These are phyloP conservation scores for Globisporangium canariense DNA, from an alignment of 352 stramenopile genomes.

Conservation along the genomic window DNA sequence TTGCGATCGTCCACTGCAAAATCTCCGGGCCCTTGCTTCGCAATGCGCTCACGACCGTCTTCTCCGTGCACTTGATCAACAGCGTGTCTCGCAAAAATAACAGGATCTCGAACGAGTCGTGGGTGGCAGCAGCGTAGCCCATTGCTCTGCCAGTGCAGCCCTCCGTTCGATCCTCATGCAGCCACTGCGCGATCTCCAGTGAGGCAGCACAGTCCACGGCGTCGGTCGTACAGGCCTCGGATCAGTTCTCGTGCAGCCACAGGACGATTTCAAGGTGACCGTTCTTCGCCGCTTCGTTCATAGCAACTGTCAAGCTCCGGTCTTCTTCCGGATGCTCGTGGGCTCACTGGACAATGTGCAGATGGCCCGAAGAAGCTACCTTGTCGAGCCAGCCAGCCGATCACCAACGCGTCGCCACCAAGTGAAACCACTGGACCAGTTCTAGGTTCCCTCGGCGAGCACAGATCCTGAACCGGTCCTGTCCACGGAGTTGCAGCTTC, in stretches of 20 bases:
- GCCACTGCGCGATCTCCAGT: conserved; percentile 1
- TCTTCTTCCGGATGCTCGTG: background rate
- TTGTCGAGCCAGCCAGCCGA: background rate
- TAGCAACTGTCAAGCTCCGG: background rate
- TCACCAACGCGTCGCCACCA: background rate
- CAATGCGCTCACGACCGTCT: background rate
- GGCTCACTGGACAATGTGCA: background rate
- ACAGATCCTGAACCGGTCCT: background rate
- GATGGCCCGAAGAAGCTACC: background rate
- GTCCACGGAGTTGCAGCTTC: background rate
- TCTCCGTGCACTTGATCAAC: background rate
- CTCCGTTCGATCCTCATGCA: background rate
- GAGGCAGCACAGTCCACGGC: background rate
- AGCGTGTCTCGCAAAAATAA: background rate
- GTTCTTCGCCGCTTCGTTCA: background rate
- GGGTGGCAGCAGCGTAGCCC: background rate
- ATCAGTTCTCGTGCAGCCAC: conserved; percentile 13
- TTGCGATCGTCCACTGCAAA: background rate
- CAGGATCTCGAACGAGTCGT: background rate
- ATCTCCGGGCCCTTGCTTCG: background rate
- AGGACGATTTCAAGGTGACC: conserved; percentile 5
- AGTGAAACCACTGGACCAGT: background rate
- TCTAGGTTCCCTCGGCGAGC: background rate
- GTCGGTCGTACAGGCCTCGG: conserved; percentile 12
- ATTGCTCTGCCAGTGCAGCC: background rate